Conservation (phyloP, 2,329 filamentous ascomycete species). For the Clonostachys sp. region DNA sequence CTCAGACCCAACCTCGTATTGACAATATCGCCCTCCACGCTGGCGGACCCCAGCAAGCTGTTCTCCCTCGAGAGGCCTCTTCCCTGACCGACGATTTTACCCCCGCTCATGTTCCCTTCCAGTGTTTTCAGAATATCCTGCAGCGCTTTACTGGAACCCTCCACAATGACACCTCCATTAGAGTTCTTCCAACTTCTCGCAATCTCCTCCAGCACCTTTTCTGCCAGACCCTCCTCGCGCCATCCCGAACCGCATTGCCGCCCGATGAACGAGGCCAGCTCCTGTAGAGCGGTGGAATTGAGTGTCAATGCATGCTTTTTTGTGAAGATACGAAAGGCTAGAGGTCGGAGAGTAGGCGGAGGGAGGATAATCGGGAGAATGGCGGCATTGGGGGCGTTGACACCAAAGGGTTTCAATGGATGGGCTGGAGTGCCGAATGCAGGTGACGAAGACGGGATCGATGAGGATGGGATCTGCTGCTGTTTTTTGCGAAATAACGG, state of each 20-base stretch:
- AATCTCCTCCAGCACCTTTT: conserved; percentile 87
- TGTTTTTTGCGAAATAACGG: conserved; percentile 28
- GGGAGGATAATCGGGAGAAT: conserved; percentile 89
- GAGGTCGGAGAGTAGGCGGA: conserved; percentile 77
- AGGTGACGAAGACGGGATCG: conserved; percentile 82
- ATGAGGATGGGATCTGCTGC: conserved; percentile 38
- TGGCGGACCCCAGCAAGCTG: conserved; percentile 56
- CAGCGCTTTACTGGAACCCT: conserved; percentile 71
- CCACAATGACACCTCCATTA: conserved; percentile 86
- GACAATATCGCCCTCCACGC: conserved; percentile 41
- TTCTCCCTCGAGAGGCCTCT: conserved; percentile 48
- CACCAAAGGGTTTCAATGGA: conserved; percentile 62
- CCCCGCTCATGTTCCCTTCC: conserved; percentile 87
- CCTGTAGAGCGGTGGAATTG: conserved; percentile 78
- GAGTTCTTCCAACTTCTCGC: conserved; percentile 88
- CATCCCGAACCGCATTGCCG: conserved; percentile 93
- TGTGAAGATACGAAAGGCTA: conserved; percentile 93
- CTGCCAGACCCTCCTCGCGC: conserved; percentile 90
- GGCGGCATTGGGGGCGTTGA: conserved; percentile 49
- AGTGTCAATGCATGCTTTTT: conserved; percentile 96
- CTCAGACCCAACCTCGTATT: conserved; percentile 54
- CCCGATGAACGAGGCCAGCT: conserved; percentile 84
- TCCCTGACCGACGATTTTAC: conserved; percentile 53
- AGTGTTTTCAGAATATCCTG: conserved; percentile 79
- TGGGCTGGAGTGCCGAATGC: conserved; percentile 85